Evolutionary conservation across 305 asterid genomes (phyloP).

Genomic region (Ilex paraguariensis): DNA sequence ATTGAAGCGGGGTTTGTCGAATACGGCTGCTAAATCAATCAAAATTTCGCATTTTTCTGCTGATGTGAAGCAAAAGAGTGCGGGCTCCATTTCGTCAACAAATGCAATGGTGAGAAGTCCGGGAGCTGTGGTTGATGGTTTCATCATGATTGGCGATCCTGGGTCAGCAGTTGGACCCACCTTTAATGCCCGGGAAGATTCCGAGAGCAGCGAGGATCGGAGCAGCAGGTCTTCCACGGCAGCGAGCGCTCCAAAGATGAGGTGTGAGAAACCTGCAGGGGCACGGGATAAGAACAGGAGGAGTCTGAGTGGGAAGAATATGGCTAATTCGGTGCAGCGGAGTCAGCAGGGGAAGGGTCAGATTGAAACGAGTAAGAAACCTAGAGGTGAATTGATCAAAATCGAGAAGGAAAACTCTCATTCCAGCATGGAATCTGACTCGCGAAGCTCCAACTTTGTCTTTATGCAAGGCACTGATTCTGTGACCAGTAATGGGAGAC

Average conservation of each 20-base stretch:
- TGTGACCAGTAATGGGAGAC: slow-evolving; percentile 41
- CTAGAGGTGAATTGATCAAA: slow-evolving; percentile 68
- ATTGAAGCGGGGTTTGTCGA: slow-evolving; percentile 26
- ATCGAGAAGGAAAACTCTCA: slow-evolving; percentile 84
- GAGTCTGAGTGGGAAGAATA: slow-evolving; percentile 44
- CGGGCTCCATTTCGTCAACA: slow-evolving; percentile 53
- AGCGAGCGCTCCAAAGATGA: slow-evolving; percentile 45
- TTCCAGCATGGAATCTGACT: slow-evolving; percentile 96
- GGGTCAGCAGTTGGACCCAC: slow-evolving; percentile 25
- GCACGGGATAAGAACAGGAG: slow-evolving; percentile 34
- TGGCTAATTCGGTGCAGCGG: slow-evolving; percentile 29
- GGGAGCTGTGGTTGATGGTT: slow-evolving; percentile 23
- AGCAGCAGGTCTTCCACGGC: slow-evolving; percentile 86
- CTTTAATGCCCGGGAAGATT: slow-evolving; percentile 41
- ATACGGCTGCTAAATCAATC: slow-evolving; percentile 22
- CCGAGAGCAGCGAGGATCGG: slow-evolving; percentile 66
- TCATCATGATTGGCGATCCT: slow-evolving; percentile 31
- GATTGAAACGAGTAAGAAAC: slow-evolving; percentile 49
- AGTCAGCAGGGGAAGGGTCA: slow-evolving; percentile 39
- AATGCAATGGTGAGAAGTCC: slow-evolving; percentile 25
- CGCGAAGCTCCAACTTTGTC: slow-evolving; percentile 58
- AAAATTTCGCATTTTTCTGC: slow-evolving; percentile 31
- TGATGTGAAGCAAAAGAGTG: slow-evolving; percentile 39
- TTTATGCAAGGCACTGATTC: slow-evolving; percentile 47
- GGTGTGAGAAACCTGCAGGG: slow-evolving; percentile 32